A percentile compares a stretch with the other conserved stretches of the same genome.
Evolutionary conservation across 2,329 filamentous ascomycete genomes (phyloP).

Genomic region (Geosmithia putterillii): DNA sequence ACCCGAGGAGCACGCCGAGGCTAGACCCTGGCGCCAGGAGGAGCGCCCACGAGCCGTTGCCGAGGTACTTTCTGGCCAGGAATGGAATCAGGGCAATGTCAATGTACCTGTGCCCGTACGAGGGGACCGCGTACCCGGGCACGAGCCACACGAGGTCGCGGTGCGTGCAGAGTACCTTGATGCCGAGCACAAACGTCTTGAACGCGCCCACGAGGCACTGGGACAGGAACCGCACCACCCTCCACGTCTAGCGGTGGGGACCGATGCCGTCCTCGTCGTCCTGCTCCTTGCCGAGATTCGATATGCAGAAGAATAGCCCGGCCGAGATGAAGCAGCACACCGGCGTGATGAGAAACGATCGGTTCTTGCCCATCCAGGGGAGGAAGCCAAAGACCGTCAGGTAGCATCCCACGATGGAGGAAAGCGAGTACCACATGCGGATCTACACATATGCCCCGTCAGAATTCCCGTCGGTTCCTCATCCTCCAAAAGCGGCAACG

Average conservation of each 20-base stretch:
- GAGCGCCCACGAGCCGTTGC: constrained; percentile 33
- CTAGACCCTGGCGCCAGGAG: constrained; percentile 38
- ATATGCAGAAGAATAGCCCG: constrained; percentile 31
- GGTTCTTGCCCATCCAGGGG: constrained; percentile 35
- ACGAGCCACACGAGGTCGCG: constrained; percentile 36
- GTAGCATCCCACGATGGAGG: constrained; percentile 33
- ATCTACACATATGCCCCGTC: constrained; percentile 8
- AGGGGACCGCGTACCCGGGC: constrained; percentile 32
- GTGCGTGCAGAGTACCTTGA: constrained; percentile 29
- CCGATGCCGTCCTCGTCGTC: background rate
- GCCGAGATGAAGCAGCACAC: constrained; percentile 30
- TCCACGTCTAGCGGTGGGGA: background rate
- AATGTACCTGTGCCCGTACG: constrained; percentile 37
- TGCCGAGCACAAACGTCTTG: constrained; percentile 18
- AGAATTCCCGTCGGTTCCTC: background rate
- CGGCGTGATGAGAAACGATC: constrained; percentile 36
- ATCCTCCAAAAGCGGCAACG: background rate
- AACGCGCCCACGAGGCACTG: background rate
- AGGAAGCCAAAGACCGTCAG: constrained; percentile 36
- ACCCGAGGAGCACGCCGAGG: constrained; percentile 34
- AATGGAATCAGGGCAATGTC: constrained; percentile 34
- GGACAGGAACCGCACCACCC: constrained; percentile 24
- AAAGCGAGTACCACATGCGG: constrained; percentile 34
- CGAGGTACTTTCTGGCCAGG: constrained; percentile 31
- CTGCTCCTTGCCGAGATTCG: constrained; percentile 18